Conservation (phyloP, 768 basidiomycete species). For the Crassisporium funariophilum region DNA sequence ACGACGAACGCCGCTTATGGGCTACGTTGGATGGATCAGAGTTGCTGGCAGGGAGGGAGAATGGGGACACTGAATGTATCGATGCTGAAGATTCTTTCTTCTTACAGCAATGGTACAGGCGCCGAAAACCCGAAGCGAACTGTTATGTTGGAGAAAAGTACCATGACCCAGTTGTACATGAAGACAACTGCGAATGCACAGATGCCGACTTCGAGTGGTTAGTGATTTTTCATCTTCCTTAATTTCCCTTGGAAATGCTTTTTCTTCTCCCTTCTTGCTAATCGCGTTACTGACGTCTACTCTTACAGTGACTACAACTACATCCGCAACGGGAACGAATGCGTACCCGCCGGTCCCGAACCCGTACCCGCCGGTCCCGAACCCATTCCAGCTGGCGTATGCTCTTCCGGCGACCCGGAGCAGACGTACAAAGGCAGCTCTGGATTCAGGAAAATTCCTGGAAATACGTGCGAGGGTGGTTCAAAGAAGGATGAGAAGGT, state of each 20-base stretch:
- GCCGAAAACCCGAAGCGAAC: slow-evolving; percentile 78
- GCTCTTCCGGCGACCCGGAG: slow-evolving; percentile 46
- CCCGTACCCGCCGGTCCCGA: slow-evolving; percentile 87
- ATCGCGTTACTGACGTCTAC: slow-evolving; percentile 4
- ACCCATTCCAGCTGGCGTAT: slow-evolving; percentile 77
- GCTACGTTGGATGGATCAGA: no score
- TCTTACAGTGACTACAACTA: slow-evolving; percentile 83
- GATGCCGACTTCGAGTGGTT: slow-evolving; percentile 96
- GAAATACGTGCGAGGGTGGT: slow-evolving; percentile 84
- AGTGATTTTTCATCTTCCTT: slow-evolving; percentile 3
- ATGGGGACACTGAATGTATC: background rate
- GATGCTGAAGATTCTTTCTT: background rate
- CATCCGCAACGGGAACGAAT: slow-evolving; percentile 70
- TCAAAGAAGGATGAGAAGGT: slow-evolving; percentile 67
- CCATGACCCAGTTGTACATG: slow-evolving; percentile 79
- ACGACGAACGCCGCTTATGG: no score
- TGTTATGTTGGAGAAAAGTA: slow-evolving; percentile 94
- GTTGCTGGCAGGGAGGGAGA: no score
- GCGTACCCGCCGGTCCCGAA: slow-evolving; percentile 87
- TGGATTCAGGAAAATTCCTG: slow-evolving; percentile 90
- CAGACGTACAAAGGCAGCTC: slow-evolving; percentile 84
- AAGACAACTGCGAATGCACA: slow-evolving; percentile 81
- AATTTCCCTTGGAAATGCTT: no score
- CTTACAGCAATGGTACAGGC: slow-evolving; percentile 87
- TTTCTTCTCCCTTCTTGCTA: background rate